Evolutionary conservation across 768 basidiomycete genomes (phyloP), one percentile per base, ranked within the genome.

Genomic region (Pleurotus cornucopiae): DNA sequence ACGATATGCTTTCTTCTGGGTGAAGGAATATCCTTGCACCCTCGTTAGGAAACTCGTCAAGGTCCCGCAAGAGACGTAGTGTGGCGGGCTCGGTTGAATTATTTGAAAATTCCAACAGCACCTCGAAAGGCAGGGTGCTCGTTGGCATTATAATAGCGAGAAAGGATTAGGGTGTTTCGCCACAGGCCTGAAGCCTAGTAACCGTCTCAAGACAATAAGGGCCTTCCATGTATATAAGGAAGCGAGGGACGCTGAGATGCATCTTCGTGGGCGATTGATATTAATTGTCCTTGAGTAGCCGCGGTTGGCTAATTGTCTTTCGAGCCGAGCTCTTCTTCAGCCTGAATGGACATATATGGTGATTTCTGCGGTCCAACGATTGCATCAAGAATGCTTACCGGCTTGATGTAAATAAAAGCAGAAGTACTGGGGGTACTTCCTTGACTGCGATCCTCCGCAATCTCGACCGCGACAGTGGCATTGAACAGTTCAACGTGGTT

Each of bases 111-210:
- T 81, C 79, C 62, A 83, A 71, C 38, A 80, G 59, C 44, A 83
- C 74, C 63, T 83, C 81, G 68, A 78, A 83, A 40, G 80, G 73
- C 25, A 70, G 58, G n/a, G 79, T 81, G 63, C 73, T 76, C 39
- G 78, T 77, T 46, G 78, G 79, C 73, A 78, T 76, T 16, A 59
- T 51, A 52, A 56, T 37, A 55, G 48, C 26, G 30, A 49, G 38
- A 55, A 49, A 44, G 7, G 23, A 25, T 34, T 18, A 37, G 48
- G 45, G 53, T 47, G n/a, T 30, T 40, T 25, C 37, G 26, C 54
- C 26, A 37, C 40, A 25, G 21, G 26, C 20, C 14, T 47, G 20
- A n/a, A 47, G 25, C 46, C 46, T 18, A 47, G 46, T 18, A 47
- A 51, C 30, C 16, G 12, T 34, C 49, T 51, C 13, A 34, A 51